Conservation (phyloP, 2,329 filamentous ascomycete genomes). For the Fusarium secorum region DNA sequence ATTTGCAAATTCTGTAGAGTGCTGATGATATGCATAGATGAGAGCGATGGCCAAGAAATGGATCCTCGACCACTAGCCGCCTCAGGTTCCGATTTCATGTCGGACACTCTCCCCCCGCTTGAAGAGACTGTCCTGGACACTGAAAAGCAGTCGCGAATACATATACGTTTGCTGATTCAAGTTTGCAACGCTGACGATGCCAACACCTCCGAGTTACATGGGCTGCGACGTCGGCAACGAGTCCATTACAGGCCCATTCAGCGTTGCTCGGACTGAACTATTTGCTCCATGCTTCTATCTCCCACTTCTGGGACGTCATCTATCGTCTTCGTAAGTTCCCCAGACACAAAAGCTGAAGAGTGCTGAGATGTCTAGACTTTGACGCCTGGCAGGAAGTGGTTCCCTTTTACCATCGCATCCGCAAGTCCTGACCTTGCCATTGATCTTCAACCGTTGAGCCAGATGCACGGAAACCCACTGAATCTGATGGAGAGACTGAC, state of each 20-base stretch:
- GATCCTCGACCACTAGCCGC: neutral
- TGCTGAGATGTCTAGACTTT: neutral
- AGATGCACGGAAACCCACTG: too few species aligned
- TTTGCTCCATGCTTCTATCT: neutral
- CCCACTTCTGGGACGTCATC: rapidly evolving
- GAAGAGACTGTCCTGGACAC: too few species aligned
- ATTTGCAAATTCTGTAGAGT: rapidly evolving
- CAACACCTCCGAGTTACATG: neutral
- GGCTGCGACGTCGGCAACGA: neutral
- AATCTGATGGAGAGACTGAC: neutral
- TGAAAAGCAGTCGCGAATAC: neutral
- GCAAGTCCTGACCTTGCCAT: neutral
- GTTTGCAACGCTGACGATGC: neutral
- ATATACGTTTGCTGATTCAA: rapidly evolving
- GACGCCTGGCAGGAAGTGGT: neutral
- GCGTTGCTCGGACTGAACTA: rapidly evolving
- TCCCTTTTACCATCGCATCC: neutral
- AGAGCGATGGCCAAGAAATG: neutral
- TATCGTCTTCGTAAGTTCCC: neutral
- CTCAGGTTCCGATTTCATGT: neutral
- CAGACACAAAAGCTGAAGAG: neutral
- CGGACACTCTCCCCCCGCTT: neutral
- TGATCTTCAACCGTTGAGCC: neutral
- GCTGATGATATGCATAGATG: neutral
- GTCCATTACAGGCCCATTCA: too few species aligned